Evolutionary conservation across 768 basidiomycete genomes (phyloP), one percentile per base, ranked within the genome.

Genomic region (Tephrocybe sp.): DNA sequence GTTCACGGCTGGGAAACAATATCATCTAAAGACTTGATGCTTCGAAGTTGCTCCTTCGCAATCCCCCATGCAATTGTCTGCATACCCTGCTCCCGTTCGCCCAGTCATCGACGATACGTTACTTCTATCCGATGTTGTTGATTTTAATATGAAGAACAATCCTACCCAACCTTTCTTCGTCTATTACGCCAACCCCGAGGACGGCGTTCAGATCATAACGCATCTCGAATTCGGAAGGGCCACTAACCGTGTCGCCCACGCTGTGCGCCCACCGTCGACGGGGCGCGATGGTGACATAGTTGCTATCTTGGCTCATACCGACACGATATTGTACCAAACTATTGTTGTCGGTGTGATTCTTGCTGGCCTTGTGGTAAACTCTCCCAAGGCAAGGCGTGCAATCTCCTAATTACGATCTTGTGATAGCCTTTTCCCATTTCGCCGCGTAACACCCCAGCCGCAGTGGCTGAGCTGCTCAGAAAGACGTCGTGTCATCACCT

Each of bases 161-260:
- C 38, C 38, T 6, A n/a, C 8, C 7, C 38, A 39, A 17, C 17
- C 18, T 3, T 53, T 62, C 23, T 65, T 45, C 40, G 53, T 52
- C 15, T 65, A 53, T 30, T 5, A 5, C 41, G 44, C 43, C 1
- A 24, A 42, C 33, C 30, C 51, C n/a, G 53, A 61, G 12, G 38
- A 60, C 12, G 51, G 56, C 10, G 39, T 62, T 30, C 50, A 50
- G 0, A 28, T 54, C 14, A 61, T 76, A 10, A 62, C 68, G 1
- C 65, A 65, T 40, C 45, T 72, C 3, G 72, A 76, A 43, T 76
- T 74, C 52, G 63, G 62, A 15, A 67, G 67, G 17, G 75, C 73
- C 1, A 65, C 64, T n/a, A 68, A 76, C 37, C 65, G 73, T 4
- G 56, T 68, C 26, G 71, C 73, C 0, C 68, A 68, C 44, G 52